Evolutionary conservation across 768 basidiomycete genomes (phyloP).

Genomic region (Cubamyces sp.): DNA sequence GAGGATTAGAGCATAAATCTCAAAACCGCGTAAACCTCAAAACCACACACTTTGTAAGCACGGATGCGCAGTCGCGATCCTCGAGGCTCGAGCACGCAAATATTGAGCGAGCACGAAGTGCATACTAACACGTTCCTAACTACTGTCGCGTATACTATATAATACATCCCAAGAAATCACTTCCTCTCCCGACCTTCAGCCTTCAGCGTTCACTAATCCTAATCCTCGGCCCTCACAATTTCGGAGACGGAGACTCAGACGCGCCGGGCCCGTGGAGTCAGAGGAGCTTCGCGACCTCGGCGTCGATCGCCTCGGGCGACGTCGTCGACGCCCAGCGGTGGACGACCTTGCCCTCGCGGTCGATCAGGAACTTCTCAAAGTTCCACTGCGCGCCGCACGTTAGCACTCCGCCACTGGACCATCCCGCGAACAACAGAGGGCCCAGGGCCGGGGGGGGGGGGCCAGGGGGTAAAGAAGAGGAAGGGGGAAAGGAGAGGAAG

Average conservation of each 20-base stretch:
- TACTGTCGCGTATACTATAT: too few species aligned
- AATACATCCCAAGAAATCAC: not conserved
- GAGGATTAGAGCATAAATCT: too few species aligned
- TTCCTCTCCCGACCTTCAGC: too few species aligned
- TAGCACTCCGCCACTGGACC: not conserved
- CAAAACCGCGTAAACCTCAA: too few species aligned
- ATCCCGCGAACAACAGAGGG: too few species aligned
- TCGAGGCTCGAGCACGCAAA: too few species aligned
- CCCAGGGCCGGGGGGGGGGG: too few species aligned
- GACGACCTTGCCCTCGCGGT: conserved; percentile 76
- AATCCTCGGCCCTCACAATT: not conserved
- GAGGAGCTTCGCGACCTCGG: conserved; percentile 65
- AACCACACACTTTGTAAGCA: too few species aligned
- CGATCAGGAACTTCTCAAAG: conserved; percentile 87
- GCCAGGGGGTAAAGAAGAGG: not conserved
- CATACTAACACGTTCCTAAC: too few species aligned
- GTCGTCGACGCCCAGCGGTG: conserved; percentile 80
- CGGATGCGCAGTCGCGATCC: too few species aligned
- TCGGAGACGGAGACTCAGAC: not conserved
- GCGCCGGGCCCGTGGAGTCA: conserved; percentile 25
- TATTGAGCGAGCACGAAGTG: too few species aligned
- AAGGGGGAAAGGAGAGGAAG: not conserved
- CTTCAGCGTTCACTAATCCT: too few species aligned
- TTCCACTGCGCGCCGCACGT: conserved; percentile 65
- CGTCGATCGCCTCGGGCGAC: conserved; percentile 64